Evolutionary conservation across 2,329 filamentous ascomycete species (phyloP).

Genomic region (Sphaerulina musiva): DNA sequence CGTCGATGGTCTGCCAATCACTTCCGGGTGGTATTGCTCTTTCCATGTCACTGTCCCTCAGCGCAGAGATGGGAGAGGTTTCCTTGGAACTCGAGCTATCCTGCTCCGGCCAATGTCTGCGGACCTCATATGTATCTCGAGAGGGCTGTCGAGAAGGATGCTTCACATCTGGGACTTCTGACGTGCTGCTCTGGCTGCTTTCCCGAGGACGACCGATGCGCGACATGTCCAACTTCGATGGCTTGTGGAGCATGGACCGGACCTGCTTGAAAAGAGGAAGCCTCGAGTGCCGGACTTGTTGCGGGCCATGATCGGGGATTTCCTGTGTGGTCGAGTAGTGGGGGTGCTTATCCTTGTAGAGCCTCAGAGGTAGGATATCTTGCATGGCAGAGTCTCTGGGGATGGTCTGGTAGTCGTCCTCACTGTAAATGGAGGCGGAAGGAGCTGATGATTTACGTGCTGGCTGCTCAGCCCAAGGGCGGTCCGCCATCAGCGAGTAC

Average conservation of each 20-base stretch:
- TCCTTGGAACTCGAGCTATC: conserved; percentile 3
- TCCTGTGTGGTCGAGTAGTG: conserved; percentile 16
- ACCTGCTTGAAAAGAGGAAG: conserved; percentile 33
- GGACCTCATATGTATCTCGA: conserved; percentile 10
- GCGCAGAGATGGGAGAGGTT: conserved; percentile 9
- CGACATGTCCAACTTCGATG: conserved; percentile 17
- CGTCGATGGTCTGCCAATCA: conserved; percentile 8
- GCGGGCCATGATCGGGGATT: conserved; percentile 23
- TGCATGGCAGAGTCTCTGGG: conserved; percentile 19
- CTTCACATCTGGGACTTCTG: background rate
- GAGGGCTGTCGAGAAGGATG: conserved; percentile 9
- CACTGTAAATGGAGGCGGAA: conserved; percentile 31
- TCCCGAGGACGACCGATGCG: conserved; percentile 20
- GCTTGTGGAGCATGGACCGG: conserved; percentile 30
- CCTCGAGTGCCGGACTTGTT: conserved; percentile 21
- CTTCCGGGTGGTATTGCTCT: conserved; percentile 9
- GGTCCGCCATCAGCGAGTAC: conserved; percentile 32
- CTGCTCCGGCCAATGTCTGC: conserved; percentile 3
- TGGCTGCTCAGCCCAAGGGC: conserved; percentile 22
- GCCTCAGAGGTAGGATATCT: conserved; percentile 19
- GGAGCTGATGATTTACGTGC: conserved; percentile 31
- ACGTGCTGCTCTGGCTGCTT: conserved; percentile 8
- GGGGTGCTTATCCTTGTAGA: conserved; percentile 19
- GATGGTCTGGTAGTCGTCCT: conserved; percentile 27
- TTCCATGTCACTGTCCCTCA: conserved; percentile 23